Evolutionary conservation across 257 asterid species (phyloP).

Genomic region (Ehretia macrophylla): DNA sequence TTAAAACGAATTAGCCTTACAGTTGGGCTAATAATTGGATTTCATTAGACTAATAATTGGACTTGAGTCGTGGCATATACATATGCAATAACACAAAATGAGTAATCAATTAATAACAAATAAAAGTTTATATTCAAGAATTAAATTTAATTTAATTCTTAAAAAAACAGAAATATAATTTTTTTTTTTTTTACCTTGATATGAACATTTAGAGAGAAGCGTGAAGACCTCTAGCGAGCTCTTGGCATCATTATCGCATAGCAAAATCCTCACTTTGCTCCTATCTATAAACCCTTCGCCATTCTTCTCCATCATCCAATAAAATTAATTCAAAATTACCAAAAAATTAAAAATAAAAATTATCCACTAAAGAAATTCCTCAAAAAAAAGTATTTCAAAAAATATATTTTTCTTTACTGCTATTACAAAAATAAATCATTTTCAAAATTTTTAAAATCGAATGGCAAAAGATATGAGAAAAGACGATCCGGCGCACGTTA

Average conservation of each 20-base stretch:
- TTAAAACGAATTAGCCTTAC: too few species aligned
- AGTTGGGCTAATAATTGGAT: too few species aligned
- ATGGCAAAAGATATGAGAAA: too few species aligned
- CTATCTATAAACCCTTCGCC: conserved; percentile 88
- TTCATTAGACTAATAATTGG: too few species aligned
- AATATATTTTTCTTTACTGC: conserved; percentile 6
- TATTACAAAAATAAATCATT: neutral
- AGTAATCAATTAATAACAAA: too few species aligned
- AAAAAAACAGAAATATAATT: conserved; percentile 4
- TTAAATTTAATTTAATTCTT: neutral
- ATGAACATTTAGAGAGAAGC: conserved; percentile 79
- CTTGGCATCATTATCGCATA: conserved; percentile 77
- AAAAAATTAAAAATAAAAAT: conserved; percentile 17
- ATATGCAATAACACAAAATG: too few species aligned
- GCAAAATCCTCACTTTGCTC: conserved; percentile 85
- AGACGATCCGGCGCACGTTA: conserved; percentile 24
- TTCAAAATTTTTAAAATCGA: too few species aligned
- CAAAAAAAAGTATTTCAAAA: conserved; percentile 4
- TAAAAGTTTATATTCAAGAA: conserved; percentile 5
- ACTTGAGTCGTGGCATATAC: too few species aligned
- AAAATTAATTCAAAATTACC: too few species aligned
- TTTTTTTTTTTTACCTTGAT: conserved; percentile 61
- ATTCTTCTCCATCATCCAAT: conserved; percentile 46
- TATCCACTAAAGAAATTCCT: neutral
- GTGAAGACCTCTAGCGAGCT: conserved; percentile 67